Percentiles rank a stretch among this genome's conserved stretches.
These are phyloP conservation scores for Pleurotus cornucopiae DNA, from an alignment of 768 basidiomycete genomes.

Conservation along the genomic window DNA sequence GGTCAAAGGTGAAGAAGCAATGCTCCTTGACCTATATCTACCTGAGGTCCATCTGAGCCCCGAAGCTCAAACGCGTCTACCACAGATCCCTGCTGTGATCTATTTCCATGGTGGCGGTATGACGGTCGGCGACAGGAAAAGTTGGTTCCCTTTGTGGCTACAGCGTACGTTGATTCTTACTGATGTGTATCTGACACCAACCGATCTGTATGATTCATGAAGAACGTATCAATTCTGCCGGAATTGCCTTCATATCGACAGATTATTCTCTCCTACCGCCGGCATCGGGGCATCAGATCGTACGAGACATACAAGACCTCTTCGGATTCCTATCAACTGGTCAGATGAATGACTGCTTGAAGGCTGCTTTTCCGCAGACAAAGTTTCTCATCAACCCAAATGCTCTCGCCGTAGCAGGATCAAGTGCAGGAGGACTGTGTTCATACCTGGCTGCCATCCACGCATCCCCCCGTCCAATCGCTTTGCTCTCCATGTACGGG, in stretches of 20 bases:
- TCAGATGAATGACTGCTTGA: slow-evolving; percentile 15
- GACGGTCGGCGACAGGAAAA: slow-evolving; percentile 50
- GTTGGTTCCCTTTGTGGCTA: slow-evolving; percentile 69
- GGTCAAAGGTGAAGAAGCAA: slow-evolving; percentile 14
- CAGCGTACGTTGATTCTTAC: slow-evolving; percentile 31
- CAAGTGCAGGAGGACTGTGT: slow-evolving; percentile 61
- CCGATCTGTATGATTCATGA: slow-evolving; percentile 1
- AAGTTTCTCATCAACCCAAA: slow-evolving; percentile 35
- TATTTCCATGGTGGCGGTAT: slow-evolving; percentile 57
- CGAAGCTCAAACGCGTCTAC: slow-evolving; percentile 4
- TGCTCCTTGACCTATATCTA: slow-evolving; percentile 31
- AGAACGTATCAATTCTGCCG: slow-evolving; percentile 46
- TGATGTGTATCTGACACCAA: slow-evolving; percentile 9
- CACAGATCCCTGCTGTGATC: slow-evolving; percentile 29
- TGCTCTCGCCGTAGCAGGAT: slow-evolving; percentile 49
- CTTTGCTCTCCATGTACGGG: slow-evolving; percentile 54
- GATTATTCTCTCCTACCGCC: slow-evolving; percentile 60
- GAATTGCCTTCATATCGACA: slow-evolving; percentile 55
- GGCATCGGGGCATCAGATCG: slow-evolving; percentile 51
- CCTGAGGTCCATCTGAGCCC: neutral
- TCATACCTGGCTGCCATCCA: slow-evolving; percentile 58
- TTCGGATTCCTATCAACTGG: slow-evolving; percentile 39
- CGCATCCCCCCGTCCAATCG: slow-evolving; percentile 45
- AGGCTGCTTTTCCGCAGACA: slow-evolving; percentile 6
- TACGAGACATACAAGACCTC: slow-evolving; percentile 54